Conservation (phyloP, 169 alveolate genomes). For the Perkinsus chesapeaki region DNA sequence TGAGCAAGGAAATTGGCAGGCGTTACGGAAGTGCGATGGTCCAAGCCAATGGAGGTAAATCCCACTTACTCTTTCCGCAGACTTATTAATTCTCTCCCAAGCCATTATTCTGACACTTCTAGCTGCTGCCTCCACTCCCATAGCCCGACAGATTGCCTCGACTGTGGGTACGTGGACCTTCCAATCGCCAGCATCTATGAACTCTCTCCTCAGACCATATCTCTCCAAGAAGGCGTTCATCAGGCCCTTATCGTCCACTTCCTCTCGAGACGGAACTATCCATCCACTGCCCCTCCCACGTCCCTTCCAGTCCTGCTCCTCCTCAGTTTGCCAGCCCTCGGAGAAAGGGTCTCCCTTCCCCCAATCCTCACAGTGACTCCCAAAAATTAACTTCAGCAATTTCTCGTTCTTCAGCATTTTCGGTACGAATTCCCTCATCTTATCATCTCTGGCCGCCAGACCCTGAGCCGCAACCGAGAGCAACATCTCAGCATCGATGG, state of each 20-base stretch:
- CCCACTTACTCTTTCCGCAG: background rate
- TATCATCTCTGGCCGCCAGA: background rate
- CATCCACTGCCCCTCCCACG: too few species aligned
- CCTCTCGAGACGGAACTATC: background rate
- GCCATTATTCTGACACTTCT: background rate
- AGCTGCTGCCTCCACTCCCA: background rate
- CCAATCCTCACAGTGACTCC: background rate
- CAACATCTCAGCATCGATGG: background rate
- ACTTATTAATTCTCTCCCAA: background rate
- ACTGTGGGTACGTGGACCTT: background rate
- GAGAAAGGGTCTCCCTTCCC: background rate
- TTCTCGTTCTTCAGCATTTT: background rate
- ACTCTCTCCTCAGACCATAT: background rate
- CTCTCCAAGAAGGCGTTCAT: background rate
- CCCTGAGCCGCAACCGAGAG: background rate
- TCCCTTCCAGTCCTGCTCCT: background rate
- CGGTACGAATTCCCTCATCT: background rate
- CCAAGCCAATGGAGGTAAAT: too few species aligned
- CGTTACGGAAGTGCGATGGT: too few species aligned
- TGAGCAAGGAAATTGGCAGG: too few species aligned
- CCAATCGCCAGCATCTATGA: background rate
- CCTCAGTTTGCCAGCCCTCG: background rate
- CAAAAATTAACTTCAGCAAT: background rate
- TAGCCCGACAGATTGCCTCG: background rate
- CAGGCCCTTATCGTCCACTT: background rate